phyloP scores from a whole-genome alignment of 495 filamentous ascomycete genomes.

The Physcia stellaris region DNA sequence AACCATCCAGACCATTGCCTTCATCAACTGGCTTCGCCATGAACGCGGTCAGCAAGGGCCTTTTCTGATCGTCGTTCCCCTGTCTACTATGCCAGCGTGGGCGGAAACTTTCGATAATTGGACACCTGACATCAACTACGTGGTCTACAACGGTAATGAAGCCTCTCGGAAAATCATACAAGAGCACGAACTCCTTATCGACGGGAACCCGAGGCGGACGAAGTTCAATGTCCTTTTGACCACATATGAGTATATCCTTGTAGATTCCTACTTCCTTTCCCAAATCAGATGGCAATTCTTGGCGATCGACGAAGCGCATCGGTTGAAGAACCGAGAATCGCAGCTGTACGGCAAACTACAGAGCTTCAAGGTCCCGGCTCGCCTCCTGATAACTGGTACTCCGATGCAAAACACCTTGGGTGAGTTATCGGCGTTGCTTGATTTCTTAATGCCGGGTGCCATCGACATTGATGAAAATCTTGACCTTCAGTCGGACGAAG shows the following conservation, averaged over 20 bases:
- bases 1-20: conserved; percentile 93
- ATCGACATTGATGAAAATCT: conserved; percentile 80
- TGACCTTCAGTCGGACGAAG: conserved; percentile 57
- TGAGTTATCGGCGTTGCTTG: conserved; percentile 80
- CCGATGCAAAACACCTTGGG: conserved; percentile 94
- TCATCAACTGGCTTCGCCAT: conserved; percentile 97
- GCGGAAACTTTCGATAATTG: conserved; percentile 94
- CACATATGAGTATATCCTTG: conserved; percentile 86
- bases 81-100: conserved; percentile 96
- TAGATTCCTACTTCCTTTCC: conserved; percentile 62
- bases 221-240: conserved; percentile 95
- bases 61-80: conserved; percentile 86
- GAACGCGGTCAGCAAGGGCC: conserved; percentile 80
- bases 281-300: conserved; percentile 95
- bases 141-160: conserved; percentile 86
- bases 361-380: conserved; percentile 70
- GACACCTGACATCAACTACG: conserved; percentile 93
- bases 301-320: conserved; percentile 91
- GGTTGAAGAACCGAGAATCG: conserved; percentile 89
- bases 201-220: conserved; percentile 66
- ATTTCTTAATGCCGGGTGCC: conserved; percentile 87
- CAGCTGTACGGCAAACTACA: conserved; percentile 76
- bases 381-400: conserved; percentile 90
- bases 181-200: conserved; percentile 74
- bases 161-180: conserved; percentile 67